Evolutionary conservation across 768 basidiomycete species (phyloP).

Genomic region (Suillus subluteus): DNA sequence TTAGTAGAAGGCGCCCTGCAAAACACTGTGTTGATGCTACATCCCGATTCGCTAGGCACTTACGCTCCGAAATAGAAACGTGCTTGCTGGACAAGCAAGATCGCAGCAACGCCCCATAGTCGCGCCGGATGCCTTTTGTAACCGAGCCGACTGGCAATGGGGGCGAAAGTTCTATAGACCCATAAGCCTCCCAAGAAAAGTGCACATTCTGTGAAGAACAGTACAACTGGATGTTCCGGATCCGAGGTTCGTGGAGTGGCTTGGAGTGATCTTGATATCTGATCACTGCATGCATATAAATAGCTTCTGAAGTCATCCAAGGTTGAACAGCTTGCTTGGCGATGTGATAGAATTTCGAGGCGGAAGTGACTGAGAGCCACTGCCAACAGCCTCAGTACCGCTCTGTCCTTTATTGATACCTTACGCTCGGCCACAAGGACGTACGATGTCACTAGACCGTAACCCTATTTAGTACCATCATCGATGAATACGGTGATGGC

Average conservation of each 20-base stretch:
- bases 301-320: background rate
- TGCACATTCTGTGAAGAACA: conserved; percentile 28
- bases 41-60: conserved; percentile 14
- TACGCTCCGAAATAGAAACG: conserved; percentile 33
- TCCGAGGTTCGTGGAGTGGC: conserved; percentile 22
- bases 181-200: conserved; percentile 31
- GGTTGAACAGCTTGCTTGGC: conserved; percentile 17
- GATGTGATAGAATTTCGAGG: conserved; percentile 33
- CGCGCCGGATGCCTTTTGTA: conserved; percentile 22
- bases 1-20: conserved; percentile 28
- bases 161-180: conserved; percentile 28
- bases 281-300: background rate
- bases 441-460: too few species aligned
- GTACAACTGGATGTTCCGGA: conserved; percentile 23
- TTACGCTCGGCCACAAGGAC: conserved; percentile 21
- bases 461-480: conserved; percentile 17
- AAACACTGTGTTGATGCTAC: background rate
- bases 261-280: conserved; percentile 34
- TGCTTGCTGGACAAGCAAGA: conserved; percentile 31
- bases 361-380: conserved; percentile 30
- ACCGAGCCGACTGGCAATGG: conserved; percentile 24
- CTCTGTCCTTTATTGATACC: conserved; percentile 23
- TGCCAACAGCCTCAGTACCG: conserved; percentile 18
- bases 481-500: background rate
- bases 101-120: conserved; percentile 21